Conservation (phyloP, 352 stramenopile genomes). For the Globisporangium megalacanthum region DNA sequence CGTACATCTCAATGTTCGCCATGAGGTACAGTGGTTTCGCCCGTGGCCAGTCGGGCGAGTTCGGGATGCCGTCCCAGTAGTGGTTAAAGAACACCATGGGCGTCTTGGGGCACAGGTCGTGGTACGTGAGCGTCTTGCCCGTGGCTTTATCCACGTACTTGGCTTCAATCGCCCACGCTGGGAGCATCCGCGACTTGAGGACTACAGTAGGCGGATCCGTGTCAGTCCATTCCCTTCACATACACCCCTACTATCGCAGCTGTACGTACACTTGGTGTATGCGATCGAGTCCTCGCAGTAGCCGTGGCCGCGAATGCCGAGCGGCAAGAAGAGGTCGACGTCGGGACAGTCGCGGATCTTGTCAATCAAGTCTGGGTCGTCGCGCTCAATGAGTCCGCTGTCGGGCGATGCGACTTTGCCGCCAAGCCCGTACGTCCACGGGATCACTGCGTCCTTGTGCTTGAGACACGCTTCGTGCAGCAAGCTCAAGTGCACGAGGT, state of each 20-base stretch:
- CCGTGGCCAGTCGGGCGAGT: conserved; percentile 22
- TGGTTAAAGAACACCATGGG: conserved; percentile 54
- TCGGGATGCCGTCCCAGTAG: conserved; percentile 36
- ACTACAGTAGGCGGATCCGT: conserved; percentile 12
- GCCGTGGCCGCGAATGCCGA: conserved; percentile 22
- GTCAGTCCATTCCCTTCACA: not conserved
- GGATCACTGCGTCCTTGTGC: conserved; percentile 24
- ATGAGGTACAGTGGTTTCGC: conserved; percentile 42
- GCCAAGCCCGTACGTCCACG: conserved; percentile 14
- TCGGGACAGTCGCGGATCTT: conserved; percentile 42
- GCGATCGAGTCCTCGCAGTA: conserved; percentile 67
- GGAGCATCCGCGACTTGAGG: conserved; percentile 36
- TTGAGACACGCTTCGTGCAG: conserved; percentile 30
- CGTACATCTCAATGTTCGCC: conserved; percentile 58
- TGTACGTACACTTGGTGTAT: conserved; percentile 57
- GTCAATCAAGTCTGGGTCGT: conserved; percentile 35
- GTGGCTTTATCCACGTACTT: conserved; percentile 24
- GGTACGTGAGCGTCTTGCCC: conserved; percentile 29
- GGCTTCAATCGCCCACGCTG: conserved; percentile 35
- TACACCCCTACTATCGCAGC: not conserved
- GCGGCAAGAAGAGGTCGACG: conserved; percentile 62
- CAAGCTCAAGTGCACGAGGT: conserved; percentile 35
- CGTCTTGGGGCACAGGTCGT: conserved; percentile 47
- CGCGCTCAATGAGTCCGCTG: conserved; percentile 18
- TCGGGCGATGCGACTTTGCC: conserved; percentile 9